phyloP scores from a whole-genome alignment of 805 yeast genomes.

The Zygosaccharomyces bisporus region DNA sequence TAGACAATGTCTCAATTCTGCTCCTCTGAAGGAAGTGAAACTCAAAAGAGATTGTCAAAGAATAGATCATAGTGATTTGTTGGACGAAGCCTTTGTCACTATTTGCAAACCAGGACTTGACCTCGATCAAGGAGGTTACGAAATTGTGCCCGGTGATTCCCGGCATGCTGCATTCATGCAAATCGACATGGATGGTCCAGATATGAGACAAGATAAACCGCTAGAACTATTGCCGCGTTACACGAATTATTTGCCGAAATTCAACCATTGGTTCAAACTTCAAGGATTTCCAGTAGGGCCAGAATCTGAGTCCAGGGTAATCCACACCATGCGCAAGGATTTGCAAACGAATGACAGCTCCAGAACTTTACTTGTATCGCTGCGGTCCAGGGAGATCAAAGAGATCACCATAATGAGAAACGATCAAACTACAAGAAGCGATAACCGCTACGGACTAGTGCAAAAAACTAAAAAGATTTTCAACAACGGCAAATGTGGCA shows the following conservation, averaged over 20 bases:
- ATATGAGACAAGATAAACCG: conserved; percentile 14
- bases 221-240: conserved; percentile 29
- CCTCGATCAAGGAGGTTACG: conserved; percentile 10
- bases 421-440: conserved; percentile 12
- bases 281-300: conserved; percentile 54
- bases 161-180: conserved; percentile 30
- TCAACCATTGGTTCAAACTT: conserved; percentile 36
- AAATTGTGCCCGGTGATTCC: conserved; percentile 20
- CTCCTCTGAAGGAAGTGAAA: conserved; percentile 16
- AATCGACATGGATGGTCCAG: conserved; percentile 19
- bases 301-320: conserved; percentile 48
- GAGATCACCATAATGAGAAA: conserved; percentile 31
- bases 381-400: conserved; percentile 39
- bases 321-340: conserved; percentile 52
- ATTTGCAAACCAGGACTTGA: conserved; percentile 14
- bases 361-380: conserved; percentile 35
- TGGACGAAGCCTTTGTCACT: conserved; percentile 31
- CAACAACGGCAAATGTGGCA: conserved; percentile 27
- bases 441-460: conserved; percentile 17
- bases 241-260: conserved; percentile 29
- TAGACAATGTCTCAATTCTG: conserved; percentile 11
- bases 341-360: conserved; percentile 30
- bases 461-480: conserved; percentile 32
- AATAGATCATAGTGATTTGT: conserved; percentile 25
- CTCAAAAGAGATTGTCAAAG: conserved; percentile 29